Percentiles rank a stretch among this genome's conserved stretches.
These are phyloP conservation scores for Marchantia paleacea DNA, from an alignment of 225 moss, liverwort and hornwort genomes.

Conservation along the genomic window DNA sequence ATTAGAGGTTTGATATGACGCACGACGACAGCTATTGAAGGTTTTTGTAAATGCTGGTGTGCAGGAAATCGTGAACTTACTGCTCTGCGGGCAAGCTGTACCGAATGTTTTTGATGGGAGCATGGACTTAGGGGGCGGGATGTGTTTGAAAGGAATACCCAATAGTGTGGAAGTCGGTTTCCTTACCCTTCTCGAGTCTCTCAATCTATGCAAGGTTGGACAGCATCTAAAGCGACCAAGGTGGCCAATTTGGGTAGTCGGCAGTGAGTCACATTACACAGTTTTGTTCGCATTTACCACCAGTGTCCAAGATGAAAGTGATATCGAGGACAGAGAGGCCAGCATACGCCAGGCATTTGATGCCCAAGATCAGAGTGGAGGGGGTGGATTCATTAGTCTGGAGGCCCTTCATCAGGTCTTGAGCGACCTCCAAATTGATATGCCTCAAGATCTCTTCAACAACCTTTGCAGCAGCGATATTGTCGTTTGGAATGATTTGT, in stretches of 20 bases:
- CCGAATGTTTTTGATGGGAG: constrained; percentile 94
- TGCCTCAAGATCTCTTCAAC: constrained; percentile 74
- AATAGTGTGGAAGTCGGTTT: constrained; percentile 93
- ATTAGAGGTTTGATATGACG: not conserved
- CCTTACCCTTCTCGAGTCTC: constrained; percentile 86
- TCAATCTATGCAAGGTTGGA: constrained; percentile 94
- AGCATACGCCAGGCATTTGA: constrained; percentile 86
- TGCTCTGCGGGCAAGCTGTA: constrained; percentile 92
- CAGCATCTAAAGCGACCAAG: constrained; percentile 87
- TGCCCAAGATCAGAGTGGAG: constrained; percentile 90
- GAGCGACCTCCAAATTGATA: constrained; percentile 63
- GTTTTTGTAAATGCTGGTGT: constrained; percentile 14
- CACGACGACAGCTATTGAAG: too few species aligned
- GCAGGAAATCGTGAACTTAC: constrained; percentile 97
- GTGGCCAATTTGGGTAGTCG: constrained; percentile 99
- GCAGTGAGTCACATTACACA: constrained; percentile 96
- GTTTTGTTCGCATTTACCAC: constrained; percentile 82
- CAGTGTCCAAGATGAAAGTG: constrained; percentile 85
- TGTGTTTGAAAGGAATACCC: constrained; percentile 86
- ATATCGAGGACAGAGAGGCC: constrained; percentile 78
- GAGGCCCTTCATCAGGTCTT: constrained; percentile 77
- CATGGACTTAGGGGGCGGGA: constrained; percentile 82
- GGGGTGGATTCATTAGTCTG: constrained; percentile 87
- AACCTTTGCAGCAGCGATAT: constrained; percentile 83
- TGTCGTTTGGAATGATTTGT: constrained; percentile 96